Base-by-base conservation (phyloP, 192 early-diverging fungal species). In the Entomortierella lignicola region DNA sequence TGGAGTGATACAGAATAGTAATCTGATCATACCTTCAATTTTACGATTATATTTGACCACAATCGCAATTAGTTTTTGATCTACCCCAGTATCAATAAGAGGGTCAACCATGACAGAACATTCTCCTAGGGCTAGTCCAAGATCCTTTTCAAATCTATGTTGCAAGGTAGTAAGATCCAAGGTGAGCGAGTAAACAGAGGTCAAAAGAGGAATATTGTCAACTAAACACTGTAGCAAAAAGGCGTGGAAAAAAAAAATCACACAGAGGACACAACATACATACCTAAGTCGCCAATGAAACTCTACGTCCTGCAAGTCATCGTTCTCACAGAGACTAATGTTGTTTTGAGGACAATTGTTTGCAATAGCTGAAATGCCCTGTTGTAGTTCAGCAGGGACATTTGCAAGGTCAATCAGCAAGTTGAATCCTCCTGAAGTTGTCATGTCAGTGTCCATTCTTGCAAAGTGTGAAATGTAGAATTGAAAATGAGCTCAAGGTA, bases 21-120 rank as follows among this genome's bases (percentile, higher is more conserved):
- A n/a, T n/a, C n/a, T n/a, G n/a, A n/a, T n/a, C n/a, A n/a, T n/a
- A 91, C 90, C 91, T 87, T 93, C 91, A 54, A 91, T 93, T 52
- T 72, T 83, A 42, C 91, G 85, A 47, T 88, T 72, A 70, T 92
- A 93, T 34, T 80, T 77, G 53, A 90, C 71, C 42, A 73, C 47
- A 29, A 90, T 85, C 23, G 87, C 80, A 58, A 82, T 52, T 10
- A 60, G 60, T 25, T 70, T 79, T n/a, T 79, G 72, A 55, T 56
- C 58, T 53, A 82, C 85, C 20, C 69, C 57, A 21, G 64, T 64
- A 48, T 65, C 68, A 15, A 64, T 31, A 23, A 54, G 50, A 15
- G 67, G 63, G 23, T 64, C 67, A 8, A 70, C 67, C 68, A 44
- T 60, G 17, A 70, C 75, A 4, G 75, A 79, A 43, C 75, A 79